Evolutionary conservation across 345 rosid genomes (phyloP).

Genomic region (Raphanus sativus): DNA sequence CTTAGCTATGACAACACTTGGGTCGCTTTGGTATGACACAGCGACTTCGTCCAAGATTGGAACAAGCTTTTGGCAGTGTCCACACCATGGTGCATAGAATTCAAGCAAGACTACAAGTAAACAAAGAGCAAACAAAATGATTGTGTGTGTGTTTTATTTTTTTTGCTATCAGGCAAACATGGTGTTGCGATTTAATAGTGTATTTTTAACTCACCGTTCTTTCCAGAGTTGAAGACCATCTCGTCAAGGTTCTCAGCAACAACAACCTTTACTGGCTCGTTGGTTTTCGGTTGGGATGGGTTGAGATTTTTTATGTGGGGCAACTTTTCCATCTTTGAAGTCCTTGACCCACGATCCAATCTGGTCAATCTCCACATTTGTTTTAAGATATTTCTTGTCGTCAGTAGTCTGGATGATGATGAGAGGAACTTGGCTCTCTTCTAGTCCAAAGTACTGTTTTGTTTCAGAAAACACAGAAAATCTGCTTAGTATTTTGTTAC

Average conservation of each 20-base stretch:
- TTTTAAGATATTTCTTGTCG: conserved; percentile 80
- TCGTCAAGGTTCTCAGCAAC: conserved; percentile 82
- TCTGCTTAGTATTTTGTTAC: conserved; percentile 2
- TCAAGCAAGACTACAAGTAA: conserved; percentile 73
- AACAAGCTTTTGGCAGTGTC: conserved; percentile 88
- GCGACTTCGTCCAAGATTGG: conserved; percentile 98
- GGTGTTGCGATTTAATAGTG: not conserved
- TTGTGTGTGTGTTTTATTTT: not conserved
- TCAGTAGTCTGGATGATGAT: conserved; percentile 65
- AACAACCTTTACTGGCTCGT: conserved; percentile 87
- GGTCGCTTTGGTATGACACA: conserved; percentile 56
- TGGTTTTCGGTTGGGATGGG: conserved; percentile 78
- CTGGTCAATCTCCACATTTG: conserved; percentile 64
- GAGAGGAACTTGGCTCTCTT: conserved; percentile 85
- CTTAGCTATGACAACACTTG: conserved; percentile 74
- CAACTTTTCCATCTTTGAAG: conserved; percentile 79
- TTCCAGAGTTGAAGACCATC: conserved; percentile 71
- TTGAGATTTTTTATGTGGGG: conserved; percentile 67
- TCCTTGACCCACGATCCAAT: conserved; percentile 87
- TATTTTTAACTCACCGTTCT: conserved; percentile 59
- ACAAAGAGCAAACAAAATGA: not conserved
- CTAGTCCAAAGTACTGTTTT: conserved; percentile 83
- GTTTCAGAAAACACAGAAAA: conserved; percentile 16
- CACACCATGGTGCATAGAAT: conserved; percentile 99
- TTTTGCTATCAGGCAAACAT: not conserved